Evolutionary conservation across 352 stramenopile species (phyloP), one percentile per base, ranked within the genome.

Genomic region (Globisporangium ultimum): DNA sequence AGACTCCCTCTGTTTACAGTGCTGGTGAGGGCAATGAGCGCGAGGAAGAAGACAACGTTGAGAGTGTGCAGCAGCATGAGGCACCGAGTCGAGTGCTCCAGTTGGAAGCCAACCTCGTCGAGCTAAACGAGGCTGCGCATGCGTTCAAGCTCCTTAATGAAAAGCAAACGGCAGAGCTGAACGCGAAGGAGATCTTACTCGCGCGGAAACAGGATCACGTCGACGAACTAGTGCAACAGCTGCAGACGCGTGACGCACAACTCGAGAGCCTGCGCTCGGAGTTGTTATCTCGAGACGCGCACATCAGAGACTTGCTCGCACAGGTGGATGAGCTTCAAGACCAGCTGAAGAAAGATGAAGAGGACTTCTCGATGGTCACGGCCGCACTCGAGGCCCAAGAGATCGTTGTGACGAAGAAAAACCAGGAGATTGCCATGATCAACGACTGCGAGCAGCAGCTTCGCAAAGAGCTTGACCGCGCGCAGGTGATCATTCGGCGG

Each of bases 111-210:
- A n/a, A 54, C 17, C 51, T 49, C 14, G 11, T 43, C 18, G 57
- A 73, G n/a, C 38, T 73, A 10, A 64, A 80, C 12, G 71, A 73
- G 32, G 57, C 64, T 2, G 45, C 59, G 11, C 61, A 68, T 53
- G 47, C 61, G 13, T 66, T 74, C 60, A 90, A 90, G 64, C 63
- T 88, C 12, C 63, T 77, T 0, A 57, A 71, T 15, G 80, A 90
- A 56, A 78, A 84, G 57, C 80, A 88, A 50, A 65, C 55, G 5
- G 80, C 80, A 0, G 78, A 86, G 61, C 64, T 90, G 46, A 88
- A 90, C 51, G 75, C 78, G 0, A 90, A 88, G 50, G 76, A 88
- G n/a, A 14, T 90, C 22, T 40, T 90, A 22, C 67, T 90, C 6
- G 47, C 67, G 7, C 65, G 78, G 5, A 90, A 90, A 49, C 72